These are phyloP conservation scores for Vitis hybrid DNA, from an alignment of 177 flowering plant species.

Conservation along the genomic window DNA sequence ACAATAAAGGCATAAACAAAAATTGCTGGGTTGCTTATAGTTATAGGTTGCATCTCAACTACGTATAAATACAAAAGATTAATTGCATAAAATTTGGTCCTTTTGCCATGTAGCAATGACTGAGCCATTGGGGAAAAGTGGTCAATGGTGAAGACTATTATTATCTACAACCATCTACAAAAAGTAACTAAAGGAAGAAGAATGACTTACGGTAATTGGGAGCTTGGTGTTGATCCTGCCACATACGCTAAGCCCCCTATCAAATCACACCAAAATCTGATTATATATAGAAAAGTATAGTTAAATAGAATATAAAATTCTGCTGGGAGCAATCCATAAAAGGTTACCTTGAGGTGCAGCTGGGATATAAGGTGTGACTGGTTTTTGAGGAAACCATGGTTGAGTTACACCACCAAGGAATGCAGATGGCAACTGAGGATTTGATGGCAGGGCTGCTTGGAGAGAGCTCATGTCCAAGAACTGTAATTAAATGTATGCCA, in stretches of 20 bases:
- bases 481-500: conserved; percentile 33
- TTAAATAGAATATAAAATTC: neutral
- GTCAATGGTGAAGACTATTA: neutral
- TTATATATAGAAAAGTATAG: neutral
- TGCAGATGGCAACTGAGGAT: conserved; percentile 39
- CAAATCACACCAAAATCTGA: conserved; percentile 7
- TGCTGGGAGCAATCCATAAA: neutral
- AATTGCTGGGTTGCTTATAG: no score
- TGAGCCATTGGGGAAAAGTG: neutral
- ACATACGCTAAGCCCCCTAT: conserved; percentile 64
- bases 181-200: neutral
- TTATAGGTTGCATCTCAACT: neutral
- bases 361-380: conserved; percentile 46
- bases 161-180: no score
- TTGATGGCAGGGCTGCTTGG: conserved; percentile 84
- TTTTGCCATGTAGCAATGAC: neutral
- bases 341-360: conserved; percentile 48
- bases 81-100: neutral
- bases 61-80: neutral
- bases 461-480: conserved; percentile 79
- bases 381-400: conserved; percentile 69
- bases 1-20: no score
- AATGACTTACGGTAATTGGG: conserved; percentile 67
- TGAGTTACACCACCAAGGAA: conserved; percentile 42
- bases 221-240: conserved; percentile 47